Base-by-base conservation (phyloP, 495 filamentous ascomycete species). In the Aspergillus saccharolyticus region DNA sequence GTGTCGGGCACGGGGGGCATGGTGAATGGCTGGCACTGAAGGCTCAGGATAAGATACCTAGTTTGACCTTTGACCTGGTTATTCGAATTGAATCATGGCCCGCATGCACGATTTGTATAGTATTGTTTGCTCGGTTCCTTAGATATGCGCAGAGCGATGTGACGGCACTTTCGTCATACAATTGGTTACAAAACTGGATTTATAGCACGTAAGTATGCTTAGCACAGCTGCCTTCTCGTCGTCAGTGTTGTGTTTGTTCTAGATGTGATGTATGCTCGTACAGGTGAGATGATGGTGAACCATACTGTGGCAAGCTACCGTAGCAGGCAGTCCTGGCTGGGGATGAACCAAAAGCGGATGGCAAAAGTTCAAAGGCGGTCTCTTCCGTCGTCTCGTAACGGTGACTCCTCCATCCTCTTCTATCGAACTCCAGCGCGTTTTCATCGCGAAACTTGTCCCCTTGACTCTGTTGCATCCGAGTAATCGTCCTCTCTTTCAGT, bases 11-110 rank as follows among this genome's bases (percentile, higher is more conserved):
- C 67, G 5, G 66, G 64, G 25, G 71, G 68, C 8, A 65, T 59
- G 28, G 68, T 75, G 21, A 76, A 78, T 66, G 74, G 75, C 9
- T 78, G 73, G 73, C 72, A 78, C 61, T 78, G 52, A 74, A 19
- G 20, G 9, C 33, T 16, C 22, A 33, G 12, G 43, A 49, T n/a
- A 9, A 42, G 47, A 52, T 39, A 33, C 20, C 54, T 56, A 42
- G 33, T 8, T 56, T 33, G 44, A 46, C 24, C 17, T 48, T 14
- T 14, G 39, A 57, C 15, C 21, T 20, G 20, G 28, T 4, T 28
- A 6, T 43, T 42, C 20, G 44, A 50, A 55, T 63, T 57, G 55
- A 60, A 57, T 57, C 42, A 44, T 49, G 49, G 14, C 25, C 16
- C 22, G 30, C 10, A 53, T 46, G 25, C 42, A 22, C 33, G 28